Conservation (phyloP, 345 rosid species). For the Bruguiera parviflora region DNA sequence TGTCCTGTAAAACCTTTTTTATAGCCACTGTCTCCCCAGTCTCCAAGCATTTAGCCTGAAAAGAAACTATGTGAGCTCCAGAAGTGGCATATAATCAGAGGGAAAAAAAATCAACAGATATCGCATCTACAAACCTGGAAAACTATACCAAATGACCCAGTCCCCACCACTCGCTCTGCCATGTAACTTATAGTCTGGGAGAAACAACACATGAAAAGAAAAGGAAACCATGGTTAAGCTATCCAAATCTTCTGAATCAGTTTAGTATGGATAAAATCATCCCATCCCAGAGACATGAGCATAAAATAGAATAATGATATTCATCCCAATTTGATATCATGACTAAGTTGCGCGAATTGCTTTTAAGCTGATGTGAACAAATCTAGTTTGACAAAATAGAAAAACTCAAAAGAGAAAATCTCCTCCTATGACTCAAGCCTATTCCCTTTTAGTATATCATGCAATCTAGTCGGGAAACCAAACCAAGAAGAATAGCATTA, state of each 20-base stretch:
- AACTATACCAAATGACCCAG: conserved; percentile 82
- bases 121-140: conserved; percentile 48
- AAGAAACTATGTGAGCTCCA: conserved; percentile 7
- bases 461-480: too few relatives aligned
- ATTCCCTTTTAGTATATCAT: too few relatives aligned
- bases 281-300: too few relatives aligned
- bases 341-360: too few relatives aligned
- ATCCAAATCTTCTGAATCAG: too few relatives aligned
- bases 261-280: neutral
- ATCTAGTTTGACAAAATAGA: too few relatives aligned
- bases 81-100: neutral
- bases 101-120: neutral
- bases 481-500: too few relatives aligned
- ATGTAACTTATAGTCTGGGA: conserved; percentile 82
- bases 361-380: too few relatives aligned
- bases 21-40: conserved; percentile 85
- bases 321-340: too few relatives aligned
- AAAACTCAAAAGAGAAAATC: neutral
- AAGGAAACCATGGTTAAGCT: too few relatives aligned
- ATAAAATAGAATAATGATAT: too few relatives aligned
- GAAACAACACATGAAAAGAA: conserved; percentile 1
- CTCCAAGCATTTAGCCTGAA: conserved; percentile 78
- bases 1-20: conserved; percentile 79
- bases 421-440: too few relatives aligned
- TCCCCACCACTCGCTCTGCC: conserved; percentile 90